Evolutionary conservation across 768 basidiomycete genomes (phyloP), one percentile per base, ranked within the genome.

Genomic region (Lactarius akahatsu): DNA sequence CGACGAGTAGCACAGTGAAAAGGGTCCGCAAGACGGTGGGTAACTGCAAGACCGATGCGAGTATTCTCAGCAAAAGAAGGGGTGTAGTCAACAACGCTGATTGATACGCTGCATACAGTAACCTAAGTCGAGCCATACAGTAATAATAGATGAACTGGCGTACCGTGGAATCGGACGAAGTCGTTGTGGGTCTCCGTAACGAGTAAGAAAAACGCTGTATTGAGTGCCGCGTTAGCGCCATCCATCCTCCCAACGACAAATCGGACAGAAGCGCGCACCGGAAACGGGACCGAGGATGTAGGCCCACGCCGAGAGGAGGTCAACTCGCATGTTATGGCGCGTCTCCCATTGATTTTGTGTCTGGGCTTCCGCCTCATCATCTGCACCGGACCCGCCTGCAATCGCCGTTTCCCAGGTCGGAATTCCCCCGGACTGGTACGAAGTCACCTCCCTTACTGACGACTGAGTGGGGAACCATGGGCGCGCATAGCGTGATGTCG

Each of bases 161-260:
- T 61, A 89, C 90, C 88, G 73, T 91, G 90, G 74, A 91, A 92
- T 61, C 91, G 85, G 65, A 91, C 85, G 68, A 85, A 88, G 75
- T 91, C 87, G 71, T 89, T 89, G 67, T 84, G 83, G 11, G 86
- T 92, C 76, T 92, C 90, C n/a, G 86, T 68, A n/a, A 90, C 81
- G 11, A 92, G 80, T 38, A 91, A 75, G 1, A 80, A 32, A 36
- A 92, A 76, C 3, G 91, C 91, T 90, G 65, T 64, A 34, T 26
- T 84, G 70, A 86, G 87, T 63, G 82, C 82, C 16, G 86, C 91
- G 76, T 91, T 88, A 36, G 86, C 57, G 57, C 50, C 50, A 26
- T 26, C 50, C 6, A 11, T 41, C 15, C 6, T 15, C 40, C 16
- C 16, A 66, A 66, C 18, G 45, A 69, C 20, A 88, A 32, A 28